Evolutionary conservation across 1,284 basidiomycete genomes (phyloP), one percentile per base, ranked within the genome.

Genomic region (Ganoderma sinense): DNA sequence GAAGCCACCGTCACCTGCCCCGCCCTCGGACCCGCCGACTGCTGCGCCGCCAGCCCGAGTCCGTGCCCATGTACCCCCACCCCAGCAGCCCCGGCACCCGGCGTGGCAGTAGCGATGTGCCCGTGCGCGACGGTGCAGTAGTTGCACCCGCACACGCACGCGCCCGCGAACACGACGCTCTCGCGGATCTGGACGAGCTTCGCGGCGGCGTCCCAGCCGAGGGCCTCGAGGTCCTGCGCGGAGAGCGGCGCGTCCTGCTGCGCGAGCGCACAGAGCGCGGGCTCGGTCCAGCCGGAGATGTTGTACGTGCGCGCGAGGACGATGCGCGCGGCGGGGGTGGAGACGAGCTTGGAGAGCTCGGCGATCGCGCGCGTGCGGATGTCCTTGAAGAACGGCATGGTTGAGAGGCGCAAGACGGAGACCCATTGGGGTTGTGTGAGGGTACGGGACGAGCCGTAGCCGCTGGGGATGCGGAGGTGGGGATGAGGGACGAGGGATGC

Each of bases 281-380:
- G 69, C 69, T 71, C 69, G 61, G 63, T 56, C 70, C 73, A 74
- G 43, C 51, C 60, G 3, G 67, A 36, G 67, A 74, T 71, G 55
- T 51, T 7, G 65, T 40, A 67, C 4, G 2, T 7, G 48, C 69
- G 73, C 16, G 73, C 73, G 65, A 74, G 33, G 55, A 45, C 59
- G 62, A 74, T 55, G 70, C 73, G 73, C 51, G 58, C 48, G 23
- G 64, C 63, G 67, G 63, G 70, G 0, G 23, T 13, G 45, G 59
- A 45, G 10, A 74, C 65, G 61, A 71, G 65, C 53, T 56, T 53
- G 18, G 55, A 29, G 45, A 74, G 67, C 55, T 74, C 67, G 26
- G 6, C 23, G 55, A 71, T 63, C 1, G 73, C 58, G 26, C 59
- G 59, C 13, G 62, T 65, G 53, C 61, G 60, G 53, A 61, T 60